These are phyloP conservation scores for Cicer judaicum DNA, from an alignment of 306 rosid genomes.

Conservation along the genomic window DNA sequence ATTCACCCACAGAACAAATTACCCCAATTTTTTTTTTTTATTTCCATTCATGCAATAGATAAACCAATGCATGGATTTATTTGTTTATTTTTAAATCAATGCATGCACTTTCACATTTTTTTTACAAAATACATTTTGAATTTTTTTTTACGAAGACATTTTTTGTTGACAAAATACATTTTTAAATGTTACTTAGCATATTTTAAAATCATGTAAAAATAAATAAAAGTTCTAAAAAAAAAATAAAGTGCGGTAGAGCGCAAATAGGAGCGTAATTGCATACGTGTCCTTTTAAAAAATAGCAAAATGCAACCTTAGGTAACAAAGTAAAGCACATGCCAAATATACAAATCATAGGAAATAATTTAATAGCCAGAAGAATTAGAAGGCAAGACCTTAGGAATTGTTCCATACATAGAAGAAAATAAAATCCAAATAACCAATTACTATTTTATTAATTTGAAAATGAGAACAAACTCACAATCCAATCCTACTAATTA, in stretches of 20 bases:
- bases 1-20: neutral
- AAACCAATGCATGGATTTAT: too few species aligned
- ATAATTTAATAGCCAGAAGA: neutral
- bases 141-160: too few species aligned
- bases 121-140: too few species aligned
- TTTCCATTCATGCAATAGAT: too few species aligned
- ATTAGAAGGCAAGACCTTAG: neutral
- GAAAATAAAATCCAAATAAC: neutral
- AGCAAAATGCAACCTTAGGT: neutral
- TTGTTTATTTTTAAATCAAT: too few species aligned
- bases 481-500: neutral
- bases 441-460: neutral
- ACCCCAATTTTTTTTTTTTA: too few species aligned
- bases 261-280: slow-evolving; percentile 36
- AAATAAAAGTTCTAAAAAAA: neutral
- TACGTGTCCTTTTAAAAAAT: neutral
- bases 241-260: slow-evolving; percentile 57
- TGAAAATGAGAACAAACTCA: neutral
- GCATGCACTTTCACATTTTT: neutral
- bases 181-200: neutral
- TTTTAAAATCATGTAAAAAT: too few species aligned
- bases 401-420: neutral
- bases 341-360: slow-evolving; percentile 18
- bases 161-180: too few species aligned
- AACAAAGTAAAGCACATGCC: slow-evolving; percentile 7